Conservation (phyloP, 192 early-diverging fungal species). For the Pilaira anomala region DNA sequence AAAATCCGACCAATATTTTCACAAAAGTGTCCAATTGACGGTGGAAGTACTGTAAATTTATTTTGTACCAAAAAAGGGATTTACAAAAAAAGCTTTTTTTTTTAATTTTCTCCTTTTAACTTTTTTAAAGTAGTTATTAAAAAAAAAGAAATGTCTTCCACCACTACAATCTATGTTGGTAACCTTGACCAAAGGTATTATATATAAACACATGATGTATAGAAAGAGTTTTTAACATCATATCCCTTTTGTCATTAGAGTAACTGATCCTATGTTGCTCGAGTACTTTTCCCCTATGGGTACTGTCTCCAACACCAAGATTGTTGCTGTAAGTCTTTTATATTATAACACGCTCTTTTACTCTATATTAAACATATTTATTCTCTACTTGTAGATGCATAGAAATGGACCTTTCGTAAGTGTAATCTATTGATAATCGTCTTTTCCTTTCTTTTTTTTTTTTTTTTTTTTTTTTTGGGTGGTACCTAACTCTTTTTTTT, state of each 20-base stretch:
- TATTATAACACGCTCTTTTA: neutral
- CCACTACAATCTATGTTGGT: constrained; percentile 79
- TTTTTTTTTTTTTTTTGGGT: neutral
- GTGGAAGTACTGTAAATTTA: too few species aligned
- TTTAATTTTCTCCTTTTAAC: constrained; percentile 3
- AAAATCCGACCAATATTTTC: too few species aligned
- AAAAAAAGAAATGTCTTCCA: constrained; percentile 13
- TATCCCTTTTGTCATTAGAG: neutral
- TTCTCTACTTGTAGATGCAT: constrained; percentile 5
- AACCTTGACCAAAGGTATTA: constrained; percentile 81
- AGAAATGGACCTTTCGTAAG: neutral
- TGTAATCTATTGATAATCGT: neutral
- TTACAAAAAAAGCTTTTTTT: neutral
- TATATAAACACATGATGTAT: constrained; percentile 75
- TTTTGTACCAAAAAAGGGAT: too few species aligned
- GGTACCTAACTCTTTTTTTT: neutral
- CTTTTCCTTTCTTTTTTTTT: neutral
- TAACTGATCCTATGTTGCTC: constrained; percentile 61
- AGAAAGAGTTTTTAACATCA: constrained; percentile 31
- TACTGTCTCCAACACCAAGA: constrained; percentile 66
- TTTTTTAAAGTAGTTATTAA: constrained; percentile 4
- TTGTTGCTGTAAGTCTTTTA: constrained; percentile 53
- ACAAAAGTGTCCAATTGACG: too few species aligned
- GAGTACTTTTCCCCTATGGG: constrained; percentile 64
- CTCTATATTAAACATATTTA: too few species aligned